Base-by-base conservation (phyloP, 2,329 filamentous ascomycete species). In the Fonsecaea nubica region DNA sequence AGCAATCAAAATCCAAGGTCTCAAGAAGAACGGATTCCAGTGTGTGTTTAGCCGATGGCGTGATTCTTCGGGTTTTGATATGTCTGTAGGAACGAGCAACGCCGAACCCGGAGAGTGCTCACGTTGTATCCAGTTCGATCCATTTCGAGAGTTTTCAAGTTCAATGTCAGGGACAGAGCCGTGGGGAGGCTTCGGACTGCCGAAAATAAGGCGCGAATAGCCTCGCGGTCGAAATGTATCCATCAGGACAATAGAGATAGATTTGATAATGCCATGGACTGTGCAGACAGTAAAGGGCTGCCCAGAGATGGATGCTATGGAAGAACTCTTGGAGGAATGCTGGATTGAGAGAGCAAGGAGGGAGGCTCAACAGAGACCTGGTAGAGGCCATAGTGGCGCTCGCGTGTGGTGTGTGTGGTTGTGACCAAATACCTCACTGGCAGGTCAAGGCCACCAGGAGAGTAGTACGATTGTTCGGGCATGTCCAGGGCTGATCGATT, bases 11-110 rank as follows among this genome's bases (percentile, higher is more conserved):
- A 70, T 57, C 68, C 68, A 70, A 33, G 21, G 57, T 15, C 64
- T 48, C 15, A 65, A 59, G 61, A 70, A 70, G 8, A 64, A 52
- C 6, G 66, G 69, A 60, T 68, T 45, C 67, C 64, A 69, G 15
- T 53, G 21, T 40, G 64, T 69, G 30, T 65, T 52, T 13, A 63
- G 21, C 40, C 25, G 33, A 33, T 33, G 45, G 6, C 25, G 48
- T 25, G 2, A 32, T 35, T 52, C 25, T 48, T 56, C 35, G 36
- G 56, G 40, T 2, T 25, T n/a, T 55, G 48, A n/a, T 9, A 38
- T 50, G n/a, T 60, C 32, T 21, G 53, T 21, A 8, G 48, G n/a
- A 25, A 30, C 45, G 50, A 64, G 25, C 56, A 64, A 33, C 5
- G 35, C 33, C 13, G 48, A 36, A n/a, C 45, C 45, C 15, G 56